Base-by-base conservation (phyloP, 305 asterid species). In the Fraxinus floribunda region DNA sequence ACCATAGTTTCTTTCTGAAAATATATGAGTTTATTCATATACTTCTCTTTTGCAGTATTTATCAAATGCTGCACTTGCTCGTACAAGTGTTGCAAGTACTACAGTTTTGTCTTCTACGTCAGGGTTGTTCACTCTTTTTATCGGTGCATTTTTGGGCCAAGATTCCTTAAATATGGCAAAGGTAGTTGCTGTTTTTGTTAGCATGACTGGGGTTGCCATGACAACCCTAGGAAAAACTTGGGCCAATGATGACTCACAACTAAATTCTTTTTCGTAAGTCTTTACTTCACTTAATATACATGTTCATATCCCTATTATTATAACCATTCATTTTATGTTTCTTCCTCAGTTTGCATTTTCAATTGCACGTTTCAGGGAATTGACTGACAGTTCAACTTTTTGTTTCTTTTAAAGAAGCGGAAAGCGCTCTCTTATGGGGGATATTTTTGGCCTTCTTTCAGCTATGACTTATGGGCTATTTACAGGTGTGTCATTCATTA, bases 71-170 rank as follows among this genome's bases (percentile, higher is more conserved):
- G 98, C 99, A 60, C 98, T 97, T 81, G 98, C 98, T 79, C 98
- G 94, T 76, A 93, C 98, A n/a, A 97, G 99, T 78, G 99, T 97
- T 86, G 98, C 99, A 80, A 97, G 98, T 85, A 97, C 99, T 22
- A 97, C 99, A 2, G 98, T 97, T 81, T 87, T 97, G 83, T 94
- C 99, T 62, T 95, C 99, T 76, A 97, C 99, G 13, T 93, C 99
- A 9, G 99, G 99, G 70, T 85, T 97, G 84, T 97, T 97, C 84
- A 97, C 99, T 62, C 98, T 97, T 77, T 97, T 97, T 79, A 81
- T 97, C 22, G 95, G 99, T 87, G 98, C 97, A 68, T 89, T 88
- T 85, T 83, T 97, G 93, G 99, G 99, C 46, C 94, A 94, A 90
- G 99, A 97, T 83, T 88, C 98, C 62, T 85, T 97, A 80, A 94